Evolutionary conservation across 106 monocot genomes (phyloP), one percentile per base, ranked within the genome.

Genomic region (Gastrodia elata): DNA sequence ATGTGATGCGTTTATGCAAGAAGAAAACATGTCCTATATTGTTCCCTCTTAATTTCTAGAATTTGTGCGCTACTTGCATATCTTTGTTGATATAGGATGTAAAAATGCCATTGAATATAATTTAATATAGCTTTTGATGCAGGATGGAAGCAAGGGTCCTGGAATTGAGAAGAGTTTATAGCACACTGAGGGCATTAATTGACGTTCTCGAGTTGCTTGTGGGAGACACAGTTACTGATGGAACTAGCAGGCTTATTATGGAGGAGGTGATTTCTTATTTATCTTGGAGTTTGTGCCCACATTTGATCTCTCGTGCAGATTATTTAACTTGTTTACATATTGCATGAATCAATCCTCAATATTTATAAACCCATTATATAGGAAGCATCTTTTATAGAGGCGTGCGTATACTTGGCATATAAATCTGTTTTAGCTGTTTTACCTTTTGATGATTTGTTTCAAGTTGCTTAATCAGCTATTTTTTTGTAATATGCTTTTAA

Each of bases 151-250:
- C 61, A 38, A 84, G 83, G 68, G 78, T 83, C 32, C 38, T 72
- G 8, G 78, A 89, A 75, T 83, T 93, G 86, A 93, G 82, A 75
- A 98, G 80, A 72, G 82, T 88, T 20, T 85, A 77, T 85, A 81
- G 81, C 28, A 93, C 87, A 30, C 35, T 98, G 52, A 81, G 85
- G 80, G 91, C 85, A 38, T 77, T 98, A 27, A 74, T 98, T 65
- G 91, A 93, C 82, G 93, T 98, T 64, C 56, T 98, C 36, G 93
- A 91, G 78, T 39, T 79, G 44, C 81, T 98, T 43, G 88, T 82
- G 46, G 78, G 78, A 58, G 83, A 85, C 74, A 78, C 83, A 56
- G 32, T 74, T 65, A 65, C 80, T 71, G 96, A 89, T 81, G 79
- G 78, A 74, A 39, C 81, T 42, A 78, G 82, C 38, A 80, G 83